These are phyloP conservation scores for Myrica gale DNA, from an alignment of 306 rosid species.

Conservation along the genomic window DNA sequence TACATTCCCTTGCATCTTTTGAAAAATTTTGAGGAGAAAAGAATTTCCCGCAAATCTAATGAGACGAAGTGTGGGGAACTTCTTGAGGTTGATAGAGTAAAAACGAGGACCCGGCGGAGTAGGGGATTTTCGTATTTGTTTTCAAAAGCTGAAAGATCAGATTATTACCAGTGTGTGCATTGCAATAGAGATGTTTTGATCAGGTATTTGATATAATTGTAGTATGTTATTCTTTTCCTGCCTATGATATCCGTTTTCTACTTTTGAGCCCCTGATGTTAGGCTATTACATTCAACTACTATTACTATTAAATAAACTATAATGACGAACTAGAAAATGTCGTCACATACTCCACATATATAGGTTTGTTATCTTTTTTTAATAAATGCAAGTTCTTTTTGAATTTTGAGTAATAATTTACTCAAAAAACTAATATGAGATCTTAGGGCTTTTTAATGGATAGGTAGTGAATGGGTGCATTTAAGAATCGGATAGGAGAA, in stretches of 20 bases:
- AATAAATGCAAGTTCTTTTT: too few species aligned
- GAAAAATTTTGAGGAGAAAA: slow-evolving; percentile 91
- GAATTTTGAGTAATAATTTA: too few species aligned
- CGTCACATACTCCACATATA: not conserved
- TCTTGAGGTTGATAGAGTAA: slow-evolving; percentile 41
- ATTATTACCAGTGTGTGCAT: slow-evolving; percentile 65
- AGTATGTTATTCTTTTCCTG: slow-evolving; percentile 17
- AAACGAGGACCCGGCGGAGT: slow-evolving; percentile 33
- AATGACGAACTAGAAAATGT: not conserved
- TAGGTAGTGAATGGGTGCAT: not conserved
- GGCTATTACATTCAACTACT: not conserved
- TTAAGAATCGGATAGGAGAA: not conserved
- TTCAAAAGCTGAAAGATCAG: slow-evolving; percentile 72
- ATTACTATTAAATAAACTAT: not conserved
- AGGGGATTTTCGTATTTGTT: slow-evolving; percentile 77
- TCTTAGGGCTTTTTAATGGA: not conserved
- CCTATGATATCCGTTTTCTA: not conserved
- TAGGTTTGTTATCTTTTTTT: not conserved
- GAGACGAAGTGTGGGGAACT: slow-evolving; percentile 51
- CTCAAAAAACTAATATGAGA: too few species aligned
- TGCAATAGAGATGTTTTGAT: slow-evolving; percentile 78
- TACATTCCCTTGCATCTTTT: slow-evolving; percentile 83
- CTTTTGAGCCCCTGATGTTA: not conserved
- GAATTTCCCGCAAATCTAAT: slow-evolving; percentile 60
- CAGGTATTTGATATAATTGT: slow-evolving; percentile 50